Conservation (phyloP, 805 yeast genomes). For the Naumovozyma dairenensis region DNA sequence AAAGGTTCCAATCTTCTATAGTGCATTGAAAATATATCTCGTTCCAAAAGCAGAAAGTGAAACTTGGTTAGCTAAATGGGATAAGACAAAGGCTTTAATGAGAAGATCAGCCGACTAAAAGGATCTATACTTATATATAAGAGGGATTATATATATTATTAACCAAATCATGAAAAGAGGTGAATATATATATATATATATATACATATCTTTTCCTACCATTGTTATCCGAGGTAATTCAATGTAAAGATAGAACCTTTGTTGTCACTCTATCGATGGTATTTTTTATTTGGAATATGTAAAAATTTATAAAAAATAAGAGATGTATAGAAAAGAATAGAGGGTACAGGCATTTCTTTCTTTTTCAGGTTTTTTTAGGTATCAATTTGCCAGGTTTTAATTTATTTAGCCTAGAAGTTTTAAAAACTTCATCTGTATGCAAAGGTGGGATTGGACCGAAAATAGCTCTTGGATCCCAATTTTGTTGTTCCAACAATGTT, state of each 20-base stretch:
- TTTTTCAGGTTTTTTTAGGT: slow-evolving; percentile 17
- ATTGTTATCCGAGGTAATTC: no score
- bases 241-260: no score
- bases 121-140: neutral
- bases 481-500: slow-evolving; percentile 37
- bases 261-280: no score
- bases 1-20: slow-evolving; percentile 67
- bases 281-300: no score
- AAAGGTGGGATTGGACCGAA: slow-evolving; percentile 70
- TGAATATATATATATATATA: no score
- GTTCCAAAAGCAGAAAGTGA: slow-evolving; percentile 65
- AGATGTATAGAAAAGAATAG: no score
- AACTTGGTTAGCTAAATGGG: slow-evolving; percentile 61
- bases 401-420: slow-evolving; percentile 37
- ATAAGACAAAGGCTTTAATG: slow-evolving; percentile 46
- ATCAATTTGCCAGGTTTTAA: slow-evolving; percentile 48
- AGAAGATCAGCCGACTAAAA: slow-evolving; percentile 34
- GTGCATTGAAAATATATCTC: slow-evolving; percentile 58
- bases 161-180: no score
- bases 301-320: no score
- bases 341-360: no score
- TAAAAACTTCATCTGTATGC: slow-evolving; percentile 59
- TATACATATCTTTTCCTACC: no score
- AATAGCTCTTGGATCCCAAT: slow-evolving; percentile 53
- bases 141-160: neutral